These are phyloP conservation scores for Xylaria intraflava DNA, from an alignment of 495 filamentous ascomycete genomes.

Conservation along the genomic window DNA sequence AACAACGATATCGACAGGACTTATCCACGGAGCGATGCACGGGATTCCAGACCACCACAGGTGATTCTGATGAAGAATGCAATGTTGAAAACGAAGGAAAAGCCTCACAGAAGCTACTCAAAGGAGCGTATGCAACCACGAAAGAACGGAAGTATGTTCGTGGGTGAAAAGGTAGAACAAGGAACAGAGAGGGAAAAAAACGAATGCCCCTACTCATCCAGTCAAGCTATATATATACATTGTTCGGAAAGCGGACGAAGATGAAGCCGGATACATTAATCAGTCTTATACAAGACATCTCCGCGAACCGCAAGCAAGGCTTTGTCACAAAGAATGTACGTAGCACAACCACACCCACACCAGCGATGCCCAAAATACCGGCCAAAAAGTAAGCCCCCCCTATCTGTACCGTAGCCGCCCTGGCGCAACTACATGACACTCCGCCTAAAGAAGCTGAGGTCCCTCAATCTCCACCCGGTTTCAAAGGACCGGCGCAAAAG, in stretches of 20 bases:
- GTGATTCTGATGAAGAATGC: neutral
- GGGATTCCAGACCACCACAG: neutral
- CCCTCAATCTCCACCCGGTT: neutral
- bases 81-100: slow-evolving; percentile 1
- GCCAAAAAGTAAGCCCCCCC: neutral
- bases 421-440: neutral
- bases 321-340: too few species aligned
- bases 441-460: neutral
- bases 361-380: too few species aligned
- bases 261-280: too few species aligned
- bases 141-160: neutral
- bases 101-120: slow-evolving; percentile 12
- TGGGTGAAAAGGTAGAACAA: slow-evolving; percentile 8
- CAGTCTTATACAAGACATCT: too few species aligned
- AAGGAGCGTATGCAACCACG: slow-evolving; percentile 11
- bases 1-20: neutral
- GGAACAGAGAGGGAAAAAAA: neutral
- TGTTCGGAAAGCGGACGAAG: too few species aligned
- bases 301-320: too few species aligned
- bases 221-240: too few species aligned
- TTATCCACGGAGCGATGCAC: neutral
- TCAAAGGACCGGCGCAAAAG: neutral
- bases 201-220: neutral
- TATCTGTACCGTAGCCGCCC: neutral
- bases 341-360: too few species aligned